Evolutionary conservation across 768 basidiomycete species (phyloP), one percentile per base, ranked within the genome.

Genomic region (Xerocomellus chrysenteron): DNA sequence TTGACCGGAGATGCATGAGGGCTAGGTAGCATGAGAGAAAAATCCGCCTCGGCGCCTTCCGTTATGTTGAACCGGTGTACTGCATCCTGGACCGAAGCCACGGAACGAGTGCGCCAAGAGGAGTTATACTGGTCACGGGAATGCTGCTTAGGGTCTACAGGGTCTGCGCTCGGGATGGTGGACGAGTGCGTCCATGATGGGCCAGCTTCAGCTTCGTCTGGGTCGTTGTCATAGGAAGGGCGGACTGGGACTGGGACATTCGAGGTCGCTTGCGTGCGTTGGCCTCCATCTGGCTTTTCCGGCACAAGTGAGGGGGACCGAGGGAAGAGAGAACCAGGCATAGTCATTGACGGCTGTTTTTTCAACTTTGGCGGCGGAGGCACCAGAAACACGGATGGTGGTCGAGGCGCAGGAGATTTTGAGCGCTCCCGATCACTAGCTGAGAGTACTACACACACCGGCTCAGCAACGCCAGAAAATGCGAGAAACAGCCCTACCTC

Each of bases 291-390:
- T 24, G 17, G 39, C 21, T 75, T 75, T 28, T 68, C 67, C 8
- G 84, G 82, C 32, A 84, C 73, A 13, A 84, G 74, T n/a, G 88
- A 88, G 0, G 83, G 79, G 0, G 90, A 89, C 10, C 88, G 84
- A 5, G 88, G 82, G 65, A 85, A 89, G 13, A 92, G 80, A 1
- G 90, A 81, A 9, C 90, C 90, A 21, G 90, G 90, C 90, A 92
- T 92, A 1, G 84, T 85, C 0, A 79, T 64, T 3, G 82, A 82
- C 9, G 73, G 72, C n/a, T 69, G 58, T 41, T 64, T 71, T 36
- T 54, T 68, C 47, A 71, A 40, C 50, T 45, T 73, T 13, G 68
- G 75, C 14, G 70, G 70, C 1, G 74, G 70, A 24, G 75, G 68
- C 3, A 69, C 65, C 21, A 21, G 55, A 39, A 65, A 59, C 4